A percentile compares a stretch with the other conserved stretches of the same genome.
phyloP scores from a whole-genome alignment of 305 asterid genomes.

The Petunia hybrid region DNA sequence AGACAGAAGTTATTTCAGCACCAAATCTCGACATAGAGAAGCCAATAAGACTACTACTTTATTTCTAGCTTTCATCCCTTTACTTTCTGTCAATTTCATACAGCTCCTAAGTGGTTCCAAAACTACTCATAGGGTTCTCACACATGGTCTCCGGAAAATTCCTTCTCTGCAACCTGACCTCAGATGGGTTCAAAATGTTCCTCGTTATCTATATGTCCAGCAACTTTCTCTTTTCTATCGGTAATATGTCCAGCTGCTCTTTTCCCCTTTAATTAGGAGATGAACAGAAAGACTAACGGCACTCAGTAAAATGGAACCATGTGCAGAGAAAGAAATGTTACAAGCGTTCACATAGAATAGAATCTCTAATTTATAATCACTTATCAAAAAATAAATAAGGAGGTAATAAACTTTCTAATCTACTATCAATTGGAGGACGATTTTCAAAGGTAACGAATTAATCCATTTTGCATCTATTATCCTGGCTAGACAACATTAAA shows the following conservation, averaged over 20 bases:
- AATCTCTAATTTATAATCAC: neutral
- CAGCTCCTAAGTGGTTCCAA: no score
- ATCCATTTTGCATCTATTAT: neutral
- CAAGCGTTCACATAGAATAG: neutral
- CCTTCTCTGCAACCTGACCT: no score
- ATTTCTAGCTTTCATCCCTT: no score
- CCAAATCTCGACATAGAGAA: no score
- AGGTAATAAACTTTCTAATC: conserved; percentile 5
- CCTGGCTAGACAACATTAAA: neutral
- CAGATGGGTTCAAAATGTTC: conserved; percentile 15
- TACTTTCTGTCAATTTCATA: no score
- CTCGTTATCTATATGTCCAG: neutral
- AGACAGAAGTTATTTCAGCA: no score
- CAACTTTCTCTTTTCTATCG: no score
- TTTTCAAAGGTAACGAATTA: neutral
- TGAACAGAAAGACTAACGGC: neutral
- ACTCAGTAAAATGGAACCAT: conserved; percentile 2
- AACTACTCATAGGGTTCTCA: no score
- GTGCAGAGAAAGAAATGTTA: neutral
- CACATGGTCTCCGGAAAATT: no score
- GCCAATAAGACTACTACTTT: no score
- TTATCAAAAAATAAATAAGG: neutral
- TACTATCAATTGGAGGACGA: neutral
- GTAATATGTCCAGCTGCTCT: neutral
- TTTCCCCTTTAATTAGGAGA: neutral